Evolutionary conservation across 1,139 yeast species (phyloP).

Genomic region (Candida tunisiensis): DNA sequence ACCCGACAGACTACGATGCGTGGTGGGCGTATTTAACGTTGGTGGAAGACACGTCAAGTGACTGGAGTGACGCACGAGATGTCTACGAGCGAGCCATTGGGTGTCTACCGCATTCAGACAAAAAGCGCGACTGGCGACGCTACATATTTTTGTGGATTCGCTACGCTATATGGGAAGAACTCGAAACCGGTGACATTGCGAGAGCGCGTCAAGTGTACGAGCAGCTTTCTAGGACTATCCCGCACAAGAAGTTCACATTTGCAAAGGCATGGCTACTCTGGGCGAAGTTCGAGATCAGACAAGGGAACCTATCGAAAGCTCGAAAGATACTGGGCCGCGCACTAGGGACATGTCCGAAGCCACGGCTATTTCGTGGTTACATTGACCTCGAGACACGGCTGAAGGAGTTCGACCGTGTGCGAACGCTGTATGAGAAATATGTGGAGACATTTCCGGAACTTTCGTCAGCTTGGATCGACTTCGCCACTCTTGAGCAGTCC

Average conservation of each 20-base stretch:
- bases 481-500: conserved; percentile 49
- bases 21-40: conserved; percentile 67
- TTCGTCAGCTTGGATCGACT: conserved; percentile 34
- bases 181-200: conserved; percentile 25
- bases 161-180: conserved; percentile 49
- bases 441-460: conserved; percentile 34
- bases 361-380: conserved; percentile 43
- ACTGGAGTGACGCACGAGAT: conserved; percentile 14
- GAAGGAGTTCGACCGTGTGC: conserved; percentile 40
- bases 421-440: conserved; percentile 55
- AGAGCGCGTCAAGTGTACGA: conserved; percentile 36
- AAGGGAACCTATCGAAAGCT: conserved; percentile 31
- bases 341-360: conserved; percentile 42
- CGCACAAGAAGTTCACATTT: conserved; percentile 45
- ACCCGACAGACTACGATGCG: conserved; percentile 48
- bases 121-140: conserved; percentile 39
- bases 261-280: conserved; percentile 58
- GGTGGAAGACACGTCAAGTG: conserved; percentile 22
- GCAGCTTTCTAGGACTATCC: conserved; percentile 31
- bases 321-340: conserved; percentile 60
- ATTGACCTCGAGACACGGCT: conserved; percentile 33
- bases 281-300: conserved; percentile 63
- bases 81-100: conserved; percentile 32
- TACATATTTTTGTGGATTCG: conserved; percentile 58
- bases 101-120: conserved; percentile 20